Evolutionary conservation across 1,139 yeast genomes (phyloP).

Genomic region (Fermentozyma sake): DNA sequence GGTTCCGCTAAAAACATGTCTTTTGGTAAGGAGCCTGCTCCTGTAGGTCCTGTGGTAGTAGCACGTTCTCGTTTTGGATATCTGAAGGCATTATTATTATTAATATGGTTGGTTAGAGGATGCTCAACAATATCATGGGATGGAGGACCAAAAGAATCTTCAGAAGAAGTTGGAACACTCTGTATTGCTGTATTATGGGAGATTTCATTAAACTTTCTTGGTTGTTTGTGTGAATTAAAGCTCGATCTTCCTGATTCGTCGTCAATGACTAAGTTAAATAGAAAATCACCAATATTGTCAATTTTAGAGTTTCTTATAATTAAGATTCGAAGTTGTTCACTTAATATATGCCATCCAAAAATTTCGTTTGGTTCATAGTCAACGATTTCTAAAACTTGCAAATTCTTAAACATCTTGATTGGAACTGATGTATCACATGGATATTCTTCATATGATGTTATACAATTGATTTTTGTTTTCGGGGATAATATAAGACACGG

Average conservation of each 20-base stretch:
- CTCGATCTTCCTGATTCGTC: constrained; percentile 49
- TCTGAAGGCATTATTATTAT: constrained; percentile 20
- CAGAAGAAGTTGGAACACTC: background rate
- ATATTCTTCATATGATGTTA: constrained; percentile 61
- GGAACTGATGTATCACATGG: constrained; percentile 73
- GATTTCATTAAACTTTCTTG: constrained; percentile 11
- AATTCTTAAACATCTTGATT: constrained; percentile 52
- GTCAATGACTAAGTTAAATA: constrained; percentile 48
- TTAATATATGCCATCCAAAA: constrained; percentile 58
- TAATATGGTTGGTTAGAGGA: background rate
- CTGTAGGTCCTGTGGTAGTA: constrained; percentile 14
- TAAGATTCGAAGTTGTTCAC: constrained; percentile 53
- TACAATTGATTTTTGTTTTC: constrained; percentile 51
- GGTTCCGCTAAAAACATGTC: constrained; percentile 15
- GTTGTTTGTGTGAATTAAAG: constrained; percentile 25
- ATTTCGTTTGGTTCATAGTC: constrained; percentile 63
- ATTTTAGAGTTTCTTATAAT: constrained; percentile 50
- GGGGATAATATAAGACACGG: constrained; percentile 62
- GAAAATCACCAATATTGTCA: constrained; percentile 47
- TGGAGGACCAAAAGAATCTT: background rate
- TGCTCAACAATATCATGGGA: constrained; percentile 1
- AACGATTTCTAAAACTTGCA: constrained; percentile 55
- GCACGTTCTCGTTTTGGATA: constrained; percentile 25
- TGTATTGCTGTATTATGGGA: too few relatives aligned
- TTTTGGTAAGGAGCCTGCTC: constrained; percentile 26